A percentile compares a stretch with the other conserved stretches of the same genome.
Conservation (phyloP, 2,329 filamentous ascomycete species). For the Trichoderma guizhouense region DNA sequence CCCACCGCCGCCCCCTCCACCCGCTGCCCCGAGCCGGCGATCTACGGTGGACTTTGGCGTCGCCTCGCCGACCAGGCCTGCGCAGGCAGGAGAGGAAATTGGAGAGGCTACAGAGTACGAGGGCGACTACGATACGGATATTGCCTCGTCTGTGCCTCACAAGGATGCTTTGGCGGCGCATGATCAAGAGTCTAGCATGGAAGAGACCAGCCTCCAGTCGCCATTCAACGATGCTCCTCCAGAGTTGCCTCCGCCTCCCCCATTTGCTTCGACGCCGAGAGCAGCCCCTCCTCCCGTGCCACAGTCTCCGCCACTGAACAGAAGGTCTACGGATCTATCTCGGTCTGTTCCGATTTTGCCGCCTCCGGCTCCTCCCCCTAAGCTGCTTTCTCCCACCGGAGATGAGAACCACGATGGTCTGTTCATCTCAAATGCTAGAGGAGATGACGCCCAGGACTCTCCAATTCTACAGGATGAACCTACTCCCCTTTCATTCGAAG, state of each 20-base stretch:
- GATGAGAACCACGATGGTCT: constrained; percentile 65
- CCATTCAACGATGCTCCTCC: constrained; percentile 50
- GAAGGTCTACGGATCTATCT: constrained; percentile 68
- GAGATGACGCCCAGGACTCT: constrained; percentile 23
- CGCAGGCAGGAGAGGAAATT: constrained; percentile 57
- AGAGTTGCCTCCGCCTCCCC: constrained; percentile 54
- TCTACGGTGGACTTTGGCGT: constrained; percentile 55
- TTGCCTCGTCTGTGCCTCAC: constrained; percentile 87
- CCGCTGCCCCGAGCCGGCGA: constrained; percentile 51
- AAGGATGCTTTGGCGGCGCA: constrained; percentile 90
- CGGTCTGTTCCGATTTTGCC: constrained; percentile 65
- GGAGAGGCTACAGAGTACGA: constrained; percentile 90
- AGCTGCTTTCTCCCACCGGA: constrained; percentile 32
- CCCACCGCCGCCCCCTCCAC: constrained; percentile 66
- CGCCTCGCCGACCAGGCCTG: constrained; percentile 41
- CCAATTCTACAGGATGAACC: constrained; percentile 41
- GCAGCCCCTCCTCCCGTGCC: constrained; percentile 64
- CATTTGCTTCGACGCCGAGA: constrained; percentile 52
- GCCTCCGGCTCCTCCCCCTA: constrained; percentile 33
- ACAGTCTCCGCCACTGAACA: constrained; percentile 49
- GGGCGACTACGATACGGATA: constrained; percentile 96
- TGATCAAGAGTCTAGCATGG: constrained; percentile 70
- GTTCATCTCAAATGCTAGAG: constrained; percentile 18
- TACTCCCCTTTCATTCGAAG: constrained; percentile 43
- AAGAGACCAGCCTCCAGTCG: constrained; percentile 63